phyloP scores from a whole-genome alignment of 805 yeast species.

The Wickerhamomyces tratensis region DNA sequence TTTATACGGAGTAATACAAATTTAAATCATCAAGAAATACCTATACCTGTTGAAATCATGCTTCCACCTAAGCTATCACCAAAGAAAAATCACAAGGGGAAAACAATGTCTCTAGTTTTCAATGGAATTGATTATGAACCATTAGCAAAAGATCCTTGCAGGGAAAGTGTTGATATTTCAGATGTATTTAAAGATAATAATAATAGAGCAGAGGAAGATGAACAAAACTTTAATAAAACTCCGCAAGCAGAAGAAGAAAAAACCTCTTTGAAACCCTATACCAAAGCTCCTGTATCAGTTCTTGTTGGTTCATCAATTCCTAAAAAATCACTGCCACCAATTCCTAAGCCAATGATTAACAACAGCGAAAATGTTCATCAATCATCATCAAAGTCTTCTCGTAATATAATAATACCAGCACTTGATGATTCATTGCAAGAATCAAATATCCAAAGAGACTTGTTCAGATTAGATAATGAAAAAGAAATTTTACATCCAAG shows the following conservation, averaged over 20 bases:
- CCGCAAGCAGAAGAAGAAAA: no score
- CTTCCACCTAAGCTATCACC: conserved; percentile 30
- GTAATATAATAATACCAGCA: conserved; percentile 6
- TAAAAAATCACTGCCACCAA: no score
- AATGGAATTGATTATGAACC: conserved; percentile 28
- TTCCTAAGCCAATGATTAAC: no score
- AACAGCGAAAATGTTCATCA: no score
- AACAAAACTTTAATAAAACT: no score
- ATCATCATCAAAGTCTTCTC: background rate
- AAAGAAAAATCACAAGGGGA: conserved; percentile 16
- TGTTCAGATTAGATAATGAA: conserved; percentile 12
- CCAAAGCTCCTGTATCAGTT: no score
- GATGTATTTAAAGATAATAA: background rate
- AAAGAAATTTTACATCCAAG: conserved; percentile 17
- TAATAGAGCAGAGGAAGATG: background rate
- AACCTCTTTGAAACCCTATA: no score
- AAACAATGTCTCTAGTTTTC: conserved; percentile 22
- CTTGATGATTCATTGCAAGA: background rate
- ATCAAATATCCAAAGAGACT: background rate
- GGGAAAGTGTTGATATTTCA: background rate
- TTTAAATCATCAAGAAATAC: conserved; percentile 21
- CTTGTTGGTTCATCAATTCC: no score
- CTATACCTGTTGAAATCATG: conserved; percentile 27
- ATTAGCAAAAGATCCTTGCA: conserved; percentile 2
- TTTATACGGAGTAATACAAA: conserved; percentile 27